A percentile compares a stretch with the other conserved stretches of the same genome.
Evolutionary conservation across 1,139 yeast species (phyloP).

Genomic region (Eremothecium cymbalariae): DNA sequence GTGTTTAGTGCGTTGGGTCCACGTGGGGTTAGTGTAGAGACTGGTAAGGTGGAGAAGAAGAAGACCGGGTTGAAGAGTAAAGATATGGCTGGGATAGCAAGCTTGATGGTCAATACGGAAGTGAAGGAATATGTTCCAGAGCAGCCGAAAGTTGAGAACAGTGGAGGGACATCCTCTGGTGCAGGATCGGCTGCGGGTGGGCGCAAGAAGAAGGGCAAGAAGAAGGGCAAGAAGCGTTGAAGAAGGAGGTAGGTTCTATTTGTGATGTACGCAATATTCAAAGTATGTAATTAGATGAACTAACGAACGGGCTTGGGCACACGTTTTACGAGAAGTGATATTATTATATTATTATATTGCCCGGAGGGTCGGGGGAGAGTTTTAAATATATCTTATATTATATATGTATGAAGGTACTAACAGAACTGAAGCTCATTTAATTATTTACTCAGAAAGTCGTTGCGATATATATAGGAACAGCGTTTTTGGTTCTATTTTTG

Average conservation of each 20-base stretch:
- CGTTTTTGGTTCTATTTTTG: too few relatives aligned
- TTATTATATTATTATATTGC: background rate
- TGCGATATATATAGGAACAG: too few relatives aligned
- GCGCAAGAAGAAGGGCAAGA: slow-evolving; percentile 12
- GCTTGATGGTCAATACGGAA: slow-evolving; percentile 25
- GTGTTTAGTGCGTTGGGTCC: slow-evolving; percentile 82
- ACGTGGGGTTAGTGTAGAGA: slow-evolving; percentile 44
- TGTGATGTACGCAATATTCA: background rate
- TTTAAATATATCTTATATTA: background rate
- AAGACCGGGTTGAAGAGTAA: slow-evolving; percentile 11
- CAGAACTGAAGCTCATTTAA: too few relatives aligned
- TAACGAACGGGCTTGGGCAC: slow-evolving; percentile 1
- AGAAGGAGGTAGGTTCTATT: slow-evolving; percentile 12
- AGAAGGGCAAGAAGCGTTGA: slow-evolving; percentile 14
- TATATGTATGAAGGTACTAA: background rate
- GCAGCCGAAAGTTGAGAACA: slow-evolving; percentile 10
- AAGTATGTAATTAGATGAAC: slow-evolving; percentile 22
- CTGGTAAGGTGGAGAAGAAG: slow-evolving; percentile 19
- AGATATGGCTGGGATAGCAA: slow-evolving; percentile 25
- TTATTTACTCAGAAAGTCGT: too few relatives aligned
- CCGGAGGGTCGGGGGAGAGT: background rate
- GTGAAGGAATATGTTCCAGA: slow-evolving; percentile 20
- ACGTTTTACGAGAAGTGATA: too few relatives aligned
- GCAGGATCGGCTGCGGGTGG: slow-evolving; percentile 1
- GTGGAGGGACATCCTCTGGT: slow-evolving; percentile 2